Evolutionary conservation across 2,329 filamentous ascomycete species (phyloP).

Genomic region (Paecilomyces sp.): DNA sequence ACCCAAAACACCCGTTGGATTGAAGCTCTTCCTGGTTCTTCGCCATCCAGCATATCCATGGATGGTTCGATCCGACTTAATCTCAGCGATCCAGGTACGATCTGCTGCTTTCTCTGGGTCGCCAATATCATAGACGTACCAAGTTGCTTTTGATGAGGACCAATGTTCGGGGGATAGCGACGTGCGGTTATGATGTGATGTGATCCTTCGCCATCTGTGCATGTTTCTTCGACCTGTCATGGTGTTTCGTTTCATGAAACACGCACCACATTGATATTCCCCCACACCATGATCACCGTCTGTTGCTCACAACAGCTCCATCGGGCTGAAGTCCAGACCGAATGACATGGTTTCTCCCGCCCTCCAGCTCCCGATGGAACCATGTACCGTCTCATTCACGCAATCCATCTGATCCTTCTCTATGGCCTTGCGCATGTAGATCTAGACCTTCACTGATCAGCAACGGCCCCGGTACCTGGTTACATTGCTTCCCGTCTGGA

Average conservation of each 20-base stretch:
- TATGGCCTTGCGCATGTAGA: background rate
- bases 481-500: background rate
- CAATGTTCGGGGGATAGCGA: background rate
- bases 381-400: background rate
- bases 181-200: background rate
- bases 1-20: background rate
- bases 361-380: background rate
- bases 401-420: no score
- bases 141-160: background rate
- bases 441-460: background rate
- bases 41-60: background rate
- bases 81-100: background rate
- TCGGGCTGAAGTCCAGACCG: background rate
- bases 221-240: background rate
- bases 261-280: background rate
- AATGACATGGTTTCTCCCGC: background rate
- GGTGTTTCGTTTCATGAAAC: background rate
- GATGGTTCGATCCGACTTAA: background rate
- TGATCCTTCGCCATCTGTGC: no score
- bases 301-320: background rate
- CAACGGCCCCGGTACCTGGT: background rate
- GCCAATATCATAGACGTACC: background rate
- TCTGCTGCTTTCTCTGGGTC: background rate
- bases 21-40: background rate
- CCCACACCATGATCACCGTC: background rate